Evolutionary conservation across 2,329 filamentous ascomycete species (phyloP), one percentile per base, ranked within the genome.

Genomic region (Ramularia collo-cygni): DNA sequence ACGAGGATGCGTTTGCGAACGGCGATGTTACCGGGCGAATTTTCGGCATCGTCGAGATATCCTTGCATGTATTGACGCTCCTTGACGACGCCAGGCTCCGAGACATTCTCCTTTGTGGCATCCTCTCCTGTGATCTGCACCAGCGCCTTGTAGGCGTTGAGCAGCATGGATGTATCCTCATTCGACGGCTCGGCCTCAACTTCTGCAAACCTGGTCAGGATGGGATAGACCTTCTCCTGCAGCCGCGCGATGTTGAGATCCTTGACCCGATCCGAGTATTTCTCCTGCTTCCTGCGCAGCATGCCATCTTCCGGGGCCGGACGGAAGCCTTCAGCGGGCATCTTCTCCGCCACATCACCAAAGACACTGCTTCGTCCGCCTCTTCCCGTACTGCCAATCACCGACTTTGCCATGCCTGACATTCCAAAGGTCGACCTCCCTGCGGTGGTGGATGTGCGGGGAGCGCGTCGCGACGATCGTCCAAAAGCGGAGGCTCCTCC

Each of bases 111-210:
- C 9, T 75, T 71, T 2, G 75, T 76, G 1, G 75, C 67, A 40
- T 79, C 72, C 64, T 95, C 90, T 31, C 77, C 77, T 2, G 85
- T 81, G 48, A 95, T 87, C 43, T 81, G 76, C 52, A 85, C 79
- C 47, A 95, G 73, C 26, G 88, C 86, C 46, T 79, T 75, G 60
- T 95, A 95, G 2, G 89, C 85, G 58, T 92, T 84, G 29, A 83
- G 73, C 17, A 95, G 71, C 55, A 93, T 52, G 10, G 52, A 50
- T 53, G 67, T 61, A 61, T 74, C 70, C 57, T 78, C 76, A 47
- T 86, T 83, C 36, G 78, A 76, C 12, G 81, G 77, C 52, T 77
- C 77, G 38, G 71, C 69, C 61, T 93, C 86, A 35, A 92, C 78
- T 28, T 80, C 75, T 6, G 79, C 77, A 54, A 96, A 83, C 56